Conservation (phyloP, 495 filamentous ascomycete genomes). For the Annulohypoxylon stygium region DNA sequence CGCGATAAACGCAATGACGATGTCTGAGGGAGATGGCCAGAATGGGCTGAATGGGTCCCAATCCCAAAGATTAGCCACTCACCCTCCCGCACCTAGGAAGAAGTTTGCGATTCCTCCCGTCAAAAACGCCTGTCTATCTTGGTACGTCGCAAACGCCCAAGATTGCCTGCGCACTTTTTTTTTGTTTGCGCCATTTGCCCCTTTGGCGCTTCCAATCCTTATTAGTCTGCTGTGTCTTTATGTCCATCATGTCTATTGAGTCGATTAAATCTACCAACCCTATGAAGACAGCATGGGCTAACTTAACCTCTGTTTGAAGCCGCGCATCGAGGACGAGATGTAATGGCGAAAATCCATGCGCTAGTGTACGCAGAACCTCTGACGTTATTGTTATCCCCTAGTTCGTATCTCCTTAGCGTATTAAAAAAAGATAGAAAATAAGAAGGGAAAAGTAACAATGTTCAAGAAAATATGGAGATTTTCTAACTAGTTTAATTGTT, state of each 20-base stretch:
- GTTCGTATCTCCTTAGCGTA: slow-evolving; percentile 14
- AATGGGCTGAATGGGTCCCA: slow-evolving; percentile 41
- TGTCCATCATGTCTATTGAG: too few species aligned
- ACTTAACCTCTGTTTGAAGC: slow-evolving; percentile 50
- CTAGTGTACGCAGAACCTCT: slow-evolving; percentile 62
- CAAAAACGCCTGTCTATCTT: slow-evolving; percentile 72
- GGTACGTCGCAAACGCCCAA: slow-evolving; percentile 58
- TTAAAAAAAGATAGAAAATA: background rate
- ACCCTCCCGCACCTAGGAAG: slow-evolving; percentile 48
- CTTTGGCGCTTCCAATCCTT: background rate
- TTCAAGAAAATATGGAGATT: background rate
- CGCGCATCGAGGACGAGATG: slow-evolving; percentile 70
- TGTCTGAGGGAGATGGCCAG: slow-evolving; percentile 44
- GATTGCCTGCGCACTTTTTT: slow-evolving; percentile 9
- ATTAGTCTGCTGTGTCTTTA: background rate
- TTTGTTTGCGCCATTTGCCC: slow-evolving; percentile 2
- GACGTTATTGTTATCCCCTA: slow-evolving; percentile 1
- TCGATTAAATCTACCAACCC: background rate
- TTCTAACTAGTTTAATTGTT: slow-evolving; percentile 24
- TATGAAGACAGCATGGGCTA: slow-evolving; percentile 30
- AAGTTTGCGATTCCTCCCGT: slow-evolving; percentile 68
- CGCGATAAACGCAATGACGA: slow-evolving; percentile 31
- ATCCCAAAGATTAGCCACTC: slow-evolving; percentile 41
- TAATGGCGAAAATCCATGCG: slow-evolving; percentile 68
- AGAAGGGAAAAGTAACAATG: background rate